Percentiles rank a stretch among this genome's conserved stretches.
These are phyloP conservation scores for Neonectria faginata DNA, from an alignment of 2,329 filamentous ascomycete species.

Conservation along the genomic window DNA sequence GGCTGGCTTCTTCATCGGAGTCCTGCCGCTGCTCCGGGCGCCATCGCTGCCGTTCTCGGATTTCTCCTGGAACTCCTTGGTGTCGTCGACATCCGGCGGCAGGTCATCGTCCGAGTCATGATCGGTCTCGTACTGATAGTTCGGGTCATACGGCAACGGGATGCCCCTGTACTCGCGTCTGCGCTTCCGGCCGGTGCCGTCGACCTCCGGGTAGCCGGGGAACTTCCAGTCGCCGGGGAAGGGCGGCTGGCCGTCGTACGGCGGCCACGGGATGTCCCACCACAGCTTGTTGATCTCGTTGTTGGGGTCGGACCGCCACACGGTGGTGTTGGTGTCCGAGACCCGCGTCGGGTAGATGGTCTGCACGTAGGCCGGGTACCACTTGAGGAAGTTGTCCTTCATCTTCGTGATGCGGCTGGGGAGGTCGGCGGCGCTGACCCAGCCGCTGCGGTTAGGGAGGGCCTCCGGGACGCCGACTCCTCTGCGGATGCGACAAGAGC, in stretches of 20 bases:
- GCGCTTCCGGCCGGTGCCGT: background rate
- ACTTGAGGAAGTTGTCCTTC: conserved; percentile 40
- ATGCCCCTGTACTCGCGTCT: conserved; percentile 3
- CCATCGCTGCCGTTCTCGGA: background rate
- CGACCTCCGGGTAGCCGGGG: conserved; percentile 27
- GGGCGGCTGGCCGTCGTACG: conserved; percentile 37
- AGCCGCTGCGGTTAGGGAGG: conserved; percentile 51
- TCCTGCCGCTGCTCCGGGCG: background rate
- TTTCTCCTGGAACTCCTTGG: conserved; percentile 18
- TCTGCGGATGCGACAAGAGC: conserved; percentile 46
- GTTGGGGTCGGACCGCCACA: conserved; percentile 50
- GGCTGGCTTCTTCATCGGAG: background rate
- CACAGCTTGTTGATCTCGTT: conserved; percentile 43
- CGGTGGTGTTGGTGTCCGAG: conserved; percentile 28
- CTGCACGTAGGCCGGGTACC: conserved; percentile 44
- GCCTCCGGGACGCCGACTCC: conserved; percentile 28
- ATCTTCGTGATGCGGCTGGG: conserved; percentile 28
- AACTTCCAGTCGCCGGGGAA: conserved; percentile 40
- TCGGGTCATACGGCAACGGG: conserved; percentile 23
- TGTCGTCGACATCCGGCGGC: conserved; percentile 35
- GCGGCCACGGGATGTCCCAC: conserved; percentile 47
- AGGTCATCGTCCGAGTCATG: conserved; percentile 39
- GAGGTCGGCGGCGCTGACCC: conserved; percentile 40
- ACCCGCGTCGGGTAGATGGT: conserved; percentile 47
- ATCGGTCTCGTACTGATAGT: conserved; percentile 36